Base-by-base conservation (phyloP, 2,329 filamentous ascomycete genomes). In the Paramyrothecium roridum region DNA sequence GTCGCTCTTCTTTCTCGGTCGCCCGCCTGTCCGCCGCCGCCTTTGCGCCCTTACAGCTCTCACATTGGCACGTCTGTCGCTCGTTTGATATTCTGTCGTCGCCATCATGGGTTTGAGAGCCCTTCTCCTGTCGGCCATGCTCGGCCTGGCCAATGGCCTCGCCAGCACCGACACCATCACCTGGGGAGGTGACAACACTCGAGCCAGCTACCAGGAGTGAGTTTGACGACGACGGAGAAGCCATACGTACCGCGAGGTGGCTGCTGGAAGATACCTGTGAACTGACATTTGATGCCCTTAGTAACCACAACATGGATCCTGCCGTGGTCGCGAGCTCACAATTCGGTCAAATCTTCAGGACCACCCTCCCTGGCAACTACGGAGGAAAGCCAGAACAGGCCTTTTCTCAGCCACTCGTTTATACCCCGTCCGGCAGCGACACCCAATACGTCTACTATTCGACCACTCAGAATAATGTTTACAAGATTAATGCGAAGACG, bases 221-320 rank as follows among this genome's bases (percentile, higher is more conserved):
- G 76, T 68, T 30, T 10, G 26, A 30, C 26, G 26, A 30, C 26
- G 26, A 30, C 26, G n/a, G n/a, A n/a, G n/a, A n/a, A n/a, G n/a
- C n/a, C n/a, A n/a, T n/a, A n/a, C n/a, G n/a, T n/a, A n/a, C n/a
- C n/a, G n/a, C n/a, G n/a, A n/a, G n/a, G n/a, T n/a, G n/a, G n/a
- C 20, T 43, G 1, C 8, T 13, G n/a, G 6, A 13, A 19, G 12
- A 43, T 6, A 13, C 13, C n/a, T 13, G 3, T 4, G 3, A 26
- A 10, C 50, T 60, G 2, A 60, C 21, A 2, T 11, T 4, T 13
- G 13, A 8, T 46, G 10, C 26, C 10, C 26, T 6, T 10, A 73
- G 71, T 20, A 86, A 83, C 63, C 83, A 87, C 64, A 86, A 86
- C 67, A 81, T 87, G 78, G 82, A 86, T 62, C 84, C 84, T 1